These are phyloP conservation scores for Collybia sp. DNA, from an alignment of 768 basidiomycete species.

Conservation along the genomic window DNA sequence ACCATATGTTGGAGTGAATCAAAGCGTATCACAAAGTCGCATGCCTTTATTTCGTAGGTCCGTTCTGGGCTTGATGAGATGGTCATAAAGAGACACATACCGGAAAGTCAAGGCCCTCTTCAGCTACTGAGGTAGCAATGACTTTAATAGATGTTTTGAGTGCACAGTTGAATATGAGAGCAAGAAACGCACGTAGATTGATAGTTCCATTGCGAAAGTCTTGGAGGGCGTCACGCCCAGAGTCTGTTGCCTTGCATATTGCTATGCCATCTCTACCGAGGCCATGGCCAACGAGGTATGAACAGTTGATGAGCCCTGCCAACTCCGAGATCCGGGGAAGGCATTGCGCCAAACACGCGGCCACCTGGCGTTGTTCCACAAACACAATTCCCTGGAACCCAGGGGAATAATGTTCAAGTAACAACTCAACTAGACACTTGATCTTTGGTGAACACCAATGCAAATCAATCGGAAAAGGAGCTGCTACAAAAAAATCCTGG, in stretches of 20 bases:
- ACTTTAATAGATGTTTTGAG: slow-evolving; percentile 32
- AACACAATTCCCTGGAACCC: slow-evolving; percentile 82
- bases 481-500: slow-evolving; percentile 40
- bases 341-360: slow-evolving; percentile 61
- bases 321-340: slow-evolving; percentile 58
- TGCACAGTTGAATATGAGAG: not conserved
- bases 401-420: slow-evolving; percentile 48
- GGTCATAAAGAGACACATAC: slow-evolving; percentile 28
- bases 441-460: slow-evolving; percentile 76
- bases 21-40: slow-evolving; percentile 84
- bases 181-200: slow-evolving; percentile 55
- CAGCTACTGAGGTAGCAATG: slow-evolving; percentile 83
- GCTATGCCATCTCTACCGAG: slow-evolving; percentile 36
- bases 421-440: slow-evolving; percentile 51
- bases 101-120: slow-evolving; percentile 90
- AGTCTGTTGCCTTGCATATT: slow-evolving; percentile 29
- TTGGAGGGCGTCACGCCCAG: slow-evolving; percentile 55
- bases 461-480: slow-evolving; percentile 33
- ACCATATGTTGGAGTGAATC: slow-evolving; percentile 80
- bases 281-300: slow-evolving; percentile 71
- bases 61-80: not conserved
- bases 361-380: slow-evolving; percentile 81
- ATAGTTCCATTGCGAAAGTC: slow-evolving; percentile 61
- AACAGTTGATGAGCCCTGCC: slow-evolving; percentile 51
- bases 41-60: slow-evolving; percentile 45